Conservation (phyloP, 768 basidiomycete species). For the Neoboletus brunneissimus region DNA sequence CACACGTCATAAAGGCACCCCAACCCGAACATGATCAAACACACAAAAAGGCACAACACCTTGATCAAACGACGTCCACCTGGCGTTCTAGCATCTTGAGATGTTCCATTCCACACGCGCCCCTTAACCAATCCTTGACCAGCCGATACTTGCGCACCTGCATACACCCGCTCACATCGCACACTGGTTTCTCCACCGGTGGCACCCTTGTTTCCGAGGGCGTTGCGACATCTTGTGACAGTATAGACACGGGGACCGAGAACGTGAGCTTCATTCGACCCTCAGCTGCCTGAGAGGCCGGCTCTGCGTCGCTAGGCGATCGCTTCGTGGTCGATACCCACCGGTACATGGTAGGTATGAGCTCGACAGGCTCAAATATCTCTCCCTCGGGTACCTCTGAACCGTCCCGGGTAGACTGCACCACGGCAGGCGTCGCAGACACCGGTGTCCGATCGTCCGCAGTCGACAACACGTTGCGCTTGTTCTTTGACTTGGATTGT, state of each 20-base stretch:
- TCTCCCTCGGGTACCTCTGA: constrained; percentile 39
- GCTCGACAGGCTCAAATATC: constrained; percentile 38
- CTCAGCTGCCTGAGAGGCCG: constrained; percentile 3
- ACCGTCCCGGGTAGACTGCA: constrained; percentile 30
- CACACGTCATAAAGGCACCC: not conserved
- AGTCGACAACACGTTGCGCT: constrained; percentile 49
- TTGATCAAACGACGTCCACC: constrained; percentile 5
- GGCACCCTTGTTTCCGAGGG: constrained; percentile 13
- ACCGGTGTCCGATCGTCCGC: constrained; percentile 44
- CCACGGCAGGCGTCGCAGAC: constrained; percentile 28
- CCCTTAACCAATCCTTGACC: constrained; percentile 57
- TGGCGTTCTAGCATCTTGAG: constrained; percentile 51
- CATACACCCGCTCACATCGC: constrained; percentile 59
- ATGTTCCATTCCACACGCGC: constrained; percentile 64
- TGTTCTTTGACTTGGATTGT: constrained; percentile 66
- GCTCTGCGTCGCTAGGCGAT: constrained; percentile 1
- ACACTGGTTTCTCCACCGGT: constrained; percentile 27
- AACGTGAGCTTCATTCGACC: constrained; percentile 47
- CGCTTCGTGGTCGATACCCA: constrained; percentile 63
- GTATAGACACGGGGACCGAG: constrained; percentile 45
- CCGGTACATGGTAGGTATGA: constrained; percentile 58
- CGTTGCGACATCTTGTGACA: constrained; percentile 12
- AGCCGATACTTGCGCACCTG: constrained; percentile 60
- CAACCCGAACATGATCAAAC: not conserved
- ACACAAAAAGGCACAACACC: not conserved